A percentile compares a stretch with the other conserved stretches of the same genome.
phyloP scores from a whole-genome alignment of 192 early-diverging fungal genomes.

The Piromyces finnis region DNA sequence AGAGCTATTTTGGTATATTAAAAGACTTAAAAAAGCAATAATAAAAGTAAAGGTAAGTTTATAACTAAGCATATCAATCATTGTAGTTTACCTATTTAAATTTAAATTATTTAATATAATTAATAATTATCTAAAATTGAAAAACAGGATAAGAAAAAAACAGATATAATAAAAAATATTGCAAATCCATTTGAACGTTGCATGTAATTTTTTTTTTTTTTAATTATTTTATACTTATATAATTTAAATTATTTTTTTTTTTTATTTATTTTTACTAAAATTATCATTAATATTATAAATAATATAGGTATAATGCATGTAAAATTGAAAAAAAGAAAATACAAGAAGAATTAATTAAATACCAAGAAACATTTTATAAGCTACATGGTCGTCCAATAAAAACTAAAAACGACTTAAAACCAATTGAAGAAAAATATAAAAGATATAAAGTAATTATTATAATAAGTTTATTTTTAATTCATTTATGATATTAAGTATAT shows the following conservation, averaged over 20 bases:
- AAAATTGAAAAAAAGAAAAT: background rate
- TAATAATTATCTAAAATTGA: too few relatives aligned
- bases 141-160: background rate
- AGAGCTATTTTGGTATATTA: background rate
- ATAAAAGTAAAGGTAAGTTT: background rate
- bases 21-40: background rate
- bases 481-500: too few relatives aligned
- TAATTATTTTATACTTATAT: too few relatives aligned
- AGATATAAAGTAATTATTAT: background rate
- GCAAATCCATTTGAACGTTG: background rate
- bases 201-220: background rate
- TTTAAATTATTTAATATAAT: too few relatives aligned
- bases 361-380: background rate
- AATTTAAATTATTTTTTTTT: background rate
- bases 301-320: background rate
- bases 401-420: background rate
- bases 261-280: too few relatives aligned
- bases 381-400: background rate
- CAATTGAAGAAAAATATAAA: background rate
- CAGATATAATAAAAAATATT: background rate
- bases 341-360: background rate
- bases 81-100: too few relatives aligned
- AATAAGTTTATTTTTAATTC: too few relatives aligned
- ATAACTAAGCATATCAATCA: too few relatives aligned
- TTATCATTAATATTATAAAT: too few relatives aligned